A percentile compares a stretch with the other conserved stretches of the same genome.
Conservation (phyloP, 73 alveolate genomes). For the Blepharisma stoltei region DNA sequence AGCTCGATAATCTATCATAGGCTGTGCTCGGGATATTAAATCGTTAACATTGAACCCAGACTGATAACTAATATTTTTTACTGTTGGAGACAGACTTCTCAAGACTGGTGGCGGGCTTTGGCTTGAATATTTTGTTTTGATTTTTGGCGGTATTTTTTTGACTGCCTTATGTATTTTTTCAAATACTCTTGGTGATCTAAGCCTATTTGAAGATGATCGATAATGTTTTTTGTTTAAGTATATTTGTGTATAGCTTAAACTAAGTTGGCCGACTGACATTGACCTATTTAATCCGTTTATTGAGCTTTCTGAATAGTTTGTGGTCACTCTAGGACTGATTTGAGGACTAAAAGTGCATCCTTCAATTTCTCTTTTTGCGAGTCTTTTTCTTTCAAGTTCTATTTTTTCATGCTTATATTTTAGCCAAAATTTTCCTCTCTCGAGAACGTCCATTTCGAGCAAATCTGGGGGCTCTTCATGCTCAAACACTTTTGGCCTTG, state of each 20-base stretch:
- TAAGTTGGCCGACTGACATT: not conserved
- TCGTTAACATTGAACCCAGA: constrained; percentile 5
- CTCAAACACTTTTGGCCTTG: not conserved
- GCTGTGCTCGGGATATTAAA: constrained; percentile 13
- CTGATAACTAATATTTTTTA: not conserved
- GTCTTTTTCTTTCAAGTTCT: not conserved
- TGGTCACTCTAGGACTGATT: not conserved
- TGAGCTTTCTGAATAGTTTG: not conserved
- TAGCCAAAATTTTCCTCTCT: constrained; percentile 4
- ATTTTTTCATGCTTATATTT: not conserved
- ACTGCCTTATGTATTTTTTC: not conserved
- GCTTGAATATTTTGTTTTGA: not conserved
- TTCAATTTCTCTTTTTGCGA: constrained; percentile 1
- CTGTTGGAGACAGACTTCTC: constrained; percentile 1
- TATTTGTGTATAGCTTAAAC: not conserved
- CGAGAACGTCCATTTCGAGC: constrained; percentile 22
- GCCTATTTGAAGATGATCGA: not conserved
- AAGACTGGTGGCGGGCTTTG: not conserved
- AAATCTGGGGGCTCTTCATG: constrained; percentile 30
- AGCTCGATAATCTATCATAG: not conserved
- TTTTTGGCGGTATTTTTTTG: not conserved
- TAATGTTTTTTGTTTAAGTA: not conserved
- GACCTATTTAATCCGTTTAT: not conserved
- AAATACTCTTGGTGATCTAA: too few species aligned
- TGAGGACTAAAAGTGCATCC: constrained; percentile 21